These are phyloP conservation scores for Hanseniaspora sp. DNA, from an alignment of 1,139 yeast species.

Conservation along the genomic window DNA sequence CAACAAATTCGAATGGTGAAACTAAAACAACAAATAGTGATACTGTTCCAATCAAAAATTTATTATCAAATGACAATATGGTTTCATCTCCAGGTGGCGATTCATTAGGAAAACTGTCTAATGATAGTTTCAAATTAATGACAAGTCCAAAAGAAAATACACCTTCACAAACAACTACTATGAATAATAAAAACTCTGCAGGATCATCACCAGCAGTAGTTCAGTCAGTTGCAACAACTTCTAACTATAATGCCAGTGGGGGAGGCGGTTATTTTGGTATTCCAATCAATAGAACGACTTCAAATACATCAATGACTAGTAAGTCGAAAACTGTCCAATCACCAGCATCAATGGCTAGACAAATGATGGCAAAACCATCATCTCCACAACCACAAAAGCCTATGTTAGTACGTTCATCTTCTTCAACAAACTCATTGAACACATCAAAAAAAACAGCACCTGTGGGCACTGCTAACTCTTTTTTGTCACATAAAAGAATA, in stretches of 20 bases:
- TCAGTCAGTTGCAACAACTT: not conserved
- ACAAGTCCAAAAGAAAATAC: not conserved
- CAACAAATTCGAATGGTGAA: not conserved
- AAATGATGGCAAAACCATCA: not conserved
- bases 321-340: slow-evolving; percentile 14
- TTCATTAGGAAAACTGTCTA: not conserved
- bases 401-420: not conserved
- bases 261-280: slow-evolving; percentile 30
- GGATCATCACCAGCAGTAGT: slow-evolving; percentile 22
- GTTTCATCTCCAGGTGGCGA: not conserved
- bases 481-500: slow-evolving; percentile 25
- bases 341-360: slow-evolving; percentile 16
- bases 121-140: not conserved
- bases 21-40: not conserved
- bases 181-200: slow-evolving; percentile 10
- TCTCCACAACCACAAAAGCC: slow-evolving; percentile 13
- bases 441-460: not conserved
- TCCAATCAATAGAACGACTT: slow-evolving; percentile 21
- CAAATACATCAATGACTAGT: slow-evolving; percentile 4
- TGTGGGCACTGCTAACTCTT: not conserved
- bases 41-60: not conserved
- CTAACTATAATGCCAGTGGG: slow-evolving; percentile 20
- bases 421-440: not conserved
- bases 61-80: not conserved
- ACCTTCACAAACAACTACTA: slow-evolving; percentile 15